Percentiles rank a stretch among this genome's conserved stretches.
Evolutionary conservation across 2,329 filamentous ascomycete genomes (phyloP).

Genomic region (Immersiporthe knoxdaviesiana): DNA sequence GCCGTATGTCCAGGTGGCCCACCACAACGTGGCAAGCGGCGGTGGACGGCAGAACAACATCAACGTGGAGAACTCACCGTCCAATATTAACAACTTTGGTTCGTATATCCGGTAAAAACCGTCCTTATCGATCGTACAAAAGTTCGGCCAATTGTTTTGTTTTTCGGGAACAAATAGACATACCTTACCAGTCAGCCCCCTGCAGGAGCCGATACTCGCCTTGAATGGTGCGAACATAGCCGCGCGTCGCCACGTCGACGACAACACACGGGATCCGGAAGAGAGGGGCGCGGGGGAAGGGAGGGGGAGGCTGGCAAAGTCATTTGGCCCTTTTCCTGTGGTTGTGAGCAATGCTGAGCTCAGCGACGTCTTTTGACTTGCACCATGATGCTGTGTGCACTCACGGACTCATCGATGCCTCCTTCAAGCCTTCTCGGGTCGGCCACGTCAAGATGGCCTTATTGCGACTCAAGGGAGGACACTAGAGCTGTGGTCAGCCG

Average conservation of each 20-base stretch:
- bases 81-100: not conserved
- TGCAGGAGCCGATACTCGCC: not conserved
- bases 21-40: slow-evolving; percentile 3
- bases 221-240: not conserved
- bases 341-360: not conserved
- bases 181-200: not conserved
- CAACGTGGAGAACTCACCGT: not conserved
- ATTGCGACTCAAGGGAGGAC: not conserved
- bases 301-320: not conserved
- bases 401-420: not conserved
- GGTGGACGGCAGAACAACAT: not conserved
- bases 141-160: not conserved
- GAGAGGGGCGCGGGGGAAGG: too few relatives aligned
- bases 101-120: not conserved
- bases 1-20: not conserved
- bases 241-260: not conserved
- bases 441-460: not conserved
- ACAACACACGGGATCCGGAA: not conserved
- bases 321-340: not conserved
- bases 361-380: not conserved
- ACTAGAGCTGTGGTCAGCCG: not conserved
- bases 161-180: not conserved
- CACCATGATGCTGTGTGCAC: not conserved
- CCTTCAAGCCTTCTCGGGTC: not conserved
- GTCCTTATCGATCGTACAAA: not conserved